Percentiles rank a stretch among this genome's conserved stretches.
phyloP scores from a whole-genome alignment of 106 monocot species.

The Acorus calamus region DNA sequence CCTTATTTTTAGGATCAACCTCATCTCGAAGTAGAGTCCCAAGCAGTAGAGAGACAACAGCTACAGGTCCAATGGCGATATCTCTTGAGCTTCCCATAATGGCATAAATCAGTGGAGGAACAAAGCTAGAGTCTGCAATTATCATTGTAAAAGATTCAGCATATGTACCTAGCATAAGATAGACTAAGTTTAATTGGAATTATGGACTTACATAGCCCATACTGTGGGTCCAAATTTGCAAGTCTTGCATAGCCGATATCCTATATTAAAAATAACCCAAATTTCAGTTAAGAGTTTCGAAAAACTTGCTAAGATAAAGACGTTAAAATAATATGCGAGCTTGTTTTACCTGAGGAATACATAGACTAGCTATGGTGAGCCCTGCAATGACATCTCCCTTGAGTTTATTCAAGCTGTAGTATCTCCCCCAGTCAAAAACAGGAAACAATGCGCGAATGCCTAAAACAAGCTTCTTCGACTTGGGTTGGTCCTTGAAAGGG shows the following conservation, averaged over 20 bases:
- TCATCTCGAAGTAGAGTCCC: constrained; percentile 63
- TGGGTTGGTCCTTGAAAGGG: constrained; percentile 61
- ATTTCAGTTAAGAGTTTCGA: too few species aligned
- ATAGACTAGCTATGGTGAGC: constrained; percentile 88
- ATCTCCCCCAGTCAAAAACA: constrained; percentile 59
- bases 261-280: constrained; percentile 7
- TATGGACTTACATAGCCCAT: constrained; percentile 56
- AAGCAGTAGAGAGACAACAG: constrained; percentile 80
- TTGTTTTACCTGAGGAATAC: constrained; percentile 77
- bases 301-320: too few species aligned
- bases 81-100: constrained; percentile 89
- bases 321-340: too few species aligned
- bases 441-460: constrained; percentile 65
- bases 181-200: too few species aligned
- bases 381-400: constrained; percentile 83
- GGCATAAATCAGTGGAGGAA: constrained; percentile 80
- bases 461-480: constrained; percentile 39
- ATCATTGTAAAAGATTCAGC: background rate
- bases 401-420: constrained; percentile 52
- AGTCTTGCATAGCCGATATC: constrained; percentile 73
- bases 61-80: constrained; percentile 90
- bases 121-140: constrained; percentile 69
- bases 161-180: background rate
- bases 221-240: constrained; percentile 37
- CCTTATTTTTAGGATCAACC: constrained; percentile 42